Percentiles rank a stretch among this genome's conserved stretches.
Conservation (phyloP, 2,329 filamentous ascomycete species). For the Aspergillus novoparasiticus region DNA sequence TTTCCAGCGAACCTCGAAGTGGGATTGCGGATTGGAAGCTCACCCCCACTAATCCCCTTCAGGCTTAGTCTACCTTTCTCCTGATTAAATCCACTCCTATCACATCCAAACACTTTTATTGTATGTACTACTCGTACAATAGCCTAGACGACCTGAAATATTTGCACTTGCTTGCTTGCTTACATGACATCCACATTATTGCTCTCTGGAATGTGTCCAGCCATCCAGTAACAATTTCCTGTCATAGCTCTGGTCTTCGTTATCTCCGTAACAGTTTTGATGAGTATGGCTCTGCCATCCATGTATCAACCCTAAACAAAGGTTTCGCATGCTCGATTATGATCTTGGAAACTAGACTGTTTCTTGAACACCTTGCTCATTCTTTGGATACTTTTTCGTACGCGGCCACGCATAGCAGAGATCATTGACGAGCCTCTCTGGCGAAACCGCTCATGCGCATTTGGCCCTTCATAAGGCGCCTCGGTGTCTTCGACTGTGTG, state of each 20-base stretch:
- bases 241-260: background rate
- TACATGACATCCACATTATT: background rate
- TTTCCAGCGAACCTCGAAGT: conserved; percentile 42
- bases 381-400: conserved; percentile 21
- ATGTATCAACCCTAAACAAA: background rate
- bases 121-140: background rate
- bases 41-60: conserved; percentile 35
- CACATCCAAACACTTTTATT: background rate
- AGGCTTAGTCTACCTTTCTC: conserved; percentile 22
- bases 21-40: conserved; percentile 39
- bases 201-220: background rate
- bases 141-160: background rate
- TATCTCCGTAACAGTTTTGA: background rate
- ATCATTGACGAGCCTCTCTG: conserved; percentile 19
- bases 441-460: conserved; percentile 1
- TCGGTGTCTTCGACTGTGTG: background rate
- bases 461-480: background rate
- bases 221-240: background rate
- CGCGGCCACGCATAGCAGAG: conserved; percentile 15
- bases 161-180: background rate
- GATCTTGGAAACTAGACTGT: background rate
- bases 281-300: background rate
- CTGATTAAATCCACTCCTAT: conserved; percentile 7
- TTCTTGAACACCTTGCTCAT: conserved; percentile 24
- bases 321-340: background rate